A percentile compares a stretch with the other conserved stretches of the same genome.
Evolutionary conservation across 2,329 filamentous ascomycete genomes (phyloP).

Genomic region (Diplodia intermedia): DNA sequence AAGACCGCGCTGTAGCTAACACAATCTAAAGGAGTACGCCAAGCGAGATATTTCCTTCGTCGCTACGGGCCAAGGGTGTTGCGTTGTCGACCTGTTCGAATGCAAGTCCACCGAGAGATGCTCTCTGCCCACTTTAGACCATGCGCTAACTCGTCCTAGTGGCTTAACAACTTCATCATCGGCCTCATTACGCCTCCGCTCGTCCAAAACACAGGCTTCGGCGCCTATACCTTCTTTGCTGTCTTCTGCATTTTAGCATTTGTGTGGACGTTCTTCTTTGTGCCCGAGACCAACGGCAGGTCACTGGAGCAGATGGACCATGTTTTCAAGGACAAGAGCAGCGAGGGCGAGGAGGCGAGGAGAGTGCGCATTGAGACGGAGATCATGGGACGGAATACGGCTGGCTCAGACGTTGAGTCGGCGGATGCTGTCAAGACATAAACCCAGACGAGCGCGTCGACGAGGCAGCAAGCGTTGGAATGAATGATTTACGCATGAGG

Average conservation of each 20-base stretch:
- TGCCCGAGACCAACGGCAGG: conserved; percentile 47
- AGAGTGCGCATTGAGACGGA: conserved; percentile 44
- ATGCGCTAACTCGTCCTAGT: conserved; percentile 42
- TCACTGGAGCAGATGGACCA: conserved; percentile 49
- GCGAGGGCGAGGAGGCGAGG: conserved; percentile 45
- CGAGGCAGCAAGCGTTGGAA: not conserved
- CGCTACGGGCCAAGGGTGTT: conserved; percentile 68
- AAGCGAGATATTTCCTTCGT: conserved; percentile 69
- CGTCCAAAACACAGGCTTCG: conserved; percentile 62
- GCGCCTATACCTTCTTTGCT: conserved; percentile 50
- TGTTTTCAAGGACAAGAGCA: conserved; percentile 45
- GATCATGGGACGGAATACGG: conserved; percentile 16
- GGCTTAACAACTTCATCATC: conserved; percentile 69
- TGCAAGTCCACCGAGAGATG: conserved; percentile 49
- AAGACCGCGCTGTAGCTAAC: no score
- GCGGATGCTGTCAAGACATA: conserved; percentile 12
- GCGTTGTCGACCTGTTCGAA: conserved; percentile 68
- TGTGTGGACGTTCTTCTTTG: conserved; percentile 46
- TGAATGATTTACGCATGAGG: not conserved
- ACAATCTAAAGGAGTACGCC: conserved; percentile 46
- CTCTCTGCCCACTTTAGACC: conserved; percentile 33
- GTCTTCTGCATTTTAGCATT: conserved; percentile 47
- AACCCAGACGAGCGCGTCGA: not conserved
- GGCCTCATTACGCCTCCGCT: conserved; percentile 71
- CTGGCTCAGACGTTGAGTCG: conserved; percentile 23